Percentiles rank a stretch among this genome's conserved stretches.
Conservation (phyloP, 2,329 filamentous ascomycete genomes). For the Hortaea sp. region DNA sequence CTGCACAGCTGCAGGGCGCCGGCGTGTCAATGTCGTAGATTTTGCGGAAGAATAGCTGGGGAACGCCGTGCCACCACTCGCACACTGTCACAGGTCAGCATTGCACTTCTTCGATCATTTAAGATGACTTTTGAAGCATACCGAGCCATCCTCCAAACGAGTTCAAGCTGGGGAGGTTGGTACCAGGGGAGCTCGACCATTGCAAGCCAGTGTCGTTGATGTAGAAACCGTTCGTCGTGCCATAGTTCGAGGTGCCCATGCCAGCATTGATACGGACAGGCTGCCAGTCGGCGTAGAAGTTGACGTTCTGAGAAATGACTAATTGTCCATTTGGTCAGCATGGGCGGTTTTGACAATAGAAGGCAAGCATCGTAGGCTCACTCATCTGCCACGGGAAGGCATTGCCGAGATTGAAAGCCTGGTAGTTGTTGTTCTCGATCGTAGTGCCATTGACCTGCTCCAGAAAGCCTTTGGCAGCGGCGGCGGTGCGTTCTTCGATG, state of each 20-base stretch:
- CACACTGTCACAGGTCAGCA: slow-evolving; percentile 12
- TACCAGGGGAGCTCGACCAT: slow-evolving; percentile 10
- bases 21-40: slow-evolving; percentile 10
- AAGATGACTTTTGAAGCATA: slow-evolving; percentile 3
- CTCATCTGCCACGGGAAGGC: slow-evolving; percentile 17
- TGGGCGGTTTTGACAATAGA: neutral
- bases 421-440: slow-evolving; percentile 11
- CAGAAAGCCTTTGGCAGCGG: slow-evolving; percentile 16
- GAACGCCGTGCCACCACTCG: slow-evolving; percentile 24
- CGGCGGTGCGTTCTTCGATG: slow-evolving; percentile 5
- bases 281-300: slow-evolving; percentile 23
- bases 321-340: neutral
- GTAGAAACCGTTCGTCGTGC: slow-evolving; percentile 15
- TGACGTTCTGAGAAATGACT: slow-evolving; percentile 3
- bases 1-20: slow-evolving; percentile 21
- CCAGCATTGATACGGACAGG: slow-evolving; percentile 23
- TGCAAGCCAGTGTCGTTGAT: slow-evolving; percentile 25
- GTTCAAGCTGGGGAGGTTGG: slow-evolving; percentile 1
- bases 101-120: neutral
- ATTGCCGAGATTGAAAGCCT: slow-evolving; percentile 23
- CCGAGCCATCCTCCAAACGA: slow-evolving; percentile 22
- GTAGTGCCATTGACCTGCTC: slow-evolving; percentile 14
- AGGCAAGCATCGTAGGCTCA: neutral
- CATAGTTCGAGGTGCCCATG: slow-evolving; percentile 6
- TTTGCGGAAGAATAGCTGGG: slow-evolving; percentile 24